Evolutionary conservation across 352 stramenopile genomes (phyloP).

Genomic region (Phytophthora aleatoria): DNA sequence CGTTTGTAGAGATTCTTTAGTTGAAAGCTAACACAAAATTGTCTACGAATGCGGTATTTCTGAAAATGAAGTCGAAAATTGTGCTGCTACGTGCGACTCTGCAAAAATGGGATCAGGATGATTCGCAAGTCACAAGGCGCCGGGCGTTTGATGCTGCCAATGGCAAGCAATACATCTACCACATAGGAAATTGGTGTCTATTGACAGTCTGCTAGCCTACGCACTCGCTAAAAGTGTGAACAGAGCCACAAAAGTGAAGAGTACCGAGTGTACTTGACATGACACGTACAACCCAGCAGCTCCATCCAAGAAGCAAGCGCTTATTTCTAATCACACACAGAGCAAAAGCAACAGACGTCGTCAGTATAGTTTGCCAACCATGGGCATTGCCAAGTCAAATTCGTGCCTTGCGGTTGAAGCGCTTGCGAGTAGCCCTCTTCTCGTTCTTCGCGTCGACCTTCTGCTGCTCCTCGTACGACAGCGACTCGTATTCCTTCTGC

Average conservation of each 20-base stretch:
- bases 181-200: no score
- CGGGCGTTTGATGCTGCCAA: no score
- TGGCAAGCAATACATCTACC: no score
- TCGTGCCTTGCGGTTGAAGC: constrained; percentile 61
- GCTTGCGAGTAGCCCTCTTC: constrained; percentile 76
- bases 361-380: neutral
- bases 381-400: neutral
- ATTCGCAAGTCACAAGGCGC: no score
- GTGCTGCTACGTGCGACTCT: neutral
- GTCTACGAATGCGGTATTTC: neutral
- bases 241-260: no score
- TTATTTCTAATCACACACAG: constrained; percentile 28
- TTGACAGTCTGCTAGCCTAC: no score
- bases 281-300: neutral
- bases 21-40: neutral
- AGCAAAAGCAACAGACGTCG: constrained; percentile 2
- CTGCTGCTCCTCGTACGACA: constrained; percentile 86
- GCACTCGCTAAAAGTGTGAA: no score
- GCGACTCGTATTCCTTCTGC: constrained; percentile 72
- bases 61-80: neutral
- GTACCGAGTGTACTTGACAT: neutral
- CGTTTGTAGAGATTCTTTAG: neutral
- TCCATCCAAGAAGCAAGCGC: neutral
- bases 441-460: constrained; percentile 75
- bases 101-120: no score